phyloP scores from a whole-genome alignment of 2,329 filamentous ascomycete genomes.

The Sclerotinia minor region DNA sequence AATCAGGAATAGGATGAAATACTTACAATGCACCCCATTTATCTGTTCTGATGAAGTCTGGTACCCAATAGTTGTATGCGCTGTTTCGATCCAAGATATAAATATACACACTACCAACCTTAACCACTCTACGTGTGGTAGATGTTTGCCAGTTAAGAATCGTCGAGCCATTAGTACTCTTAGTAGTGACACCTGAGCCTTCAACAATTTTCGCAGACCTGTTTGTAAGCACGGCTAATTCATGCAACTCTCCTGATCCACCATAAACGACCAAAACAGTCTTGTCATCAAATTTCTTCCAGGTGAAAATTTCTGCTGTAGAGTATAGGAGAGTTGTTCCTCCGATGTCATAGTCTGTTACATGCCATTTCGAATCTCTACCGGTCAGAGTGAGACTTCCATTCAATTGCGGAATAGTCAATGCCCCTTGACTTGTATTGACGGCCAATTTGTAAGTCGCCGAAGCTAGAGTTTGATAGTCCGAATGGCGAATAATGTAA shows the following conservation, averaged over 20 bases:
- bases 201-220: slow-evolving; percentile 42
- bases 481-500: slow-evolving; percentile 65
- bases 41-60: slow-evolving; percentile 51
- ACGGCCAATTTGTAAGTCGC: slow-evolving; percentile 65
- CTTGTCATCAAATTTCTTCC: slow-evolving; percentile 61
- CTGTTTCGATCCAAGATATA: slow-evolving; percentile 57
- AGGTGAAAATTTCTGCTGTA: slow-evolving; percentile 68
- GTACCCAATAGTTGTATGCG: slow-evolving; percentile 69
- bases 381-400: slow-evolving; percentile 58
- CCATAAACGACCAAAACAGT: slow-evolving; percentile 66
- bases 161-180: slow-evolving; percentile 46
- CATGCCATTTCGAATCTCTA: slow-evolving; percentile 66
- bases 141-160: slow-evolving; percentile 58
- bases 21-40: slow-evolving; percentile 42
- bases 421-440: slow-evolving; percentile 55
- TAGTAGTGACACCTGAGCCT: slow-evolving; percentile 39
- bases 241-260: slow-evolving; percentile 61
- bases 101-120: slow-evolving; percentile 44
- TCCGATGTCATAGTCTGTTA: slow-evolving; percentile 65
- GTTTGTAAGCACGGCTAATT: slow-evolving; percentile 52
- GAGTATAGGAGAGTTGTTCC: slow-evolving; percentile 63
- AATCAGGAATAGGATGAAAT: not conserved
- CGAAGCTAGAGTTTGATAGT: slow-evolving; percentile 59
- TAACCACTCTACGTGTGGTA: slow-evolving; percentile 52
- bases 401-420: slow-evolving; percentile 60